Evolutionary conservation across 2,329 filamentous ascomycete species (phyloP).

Genomic region (Cladosporium sp.): DNA sequence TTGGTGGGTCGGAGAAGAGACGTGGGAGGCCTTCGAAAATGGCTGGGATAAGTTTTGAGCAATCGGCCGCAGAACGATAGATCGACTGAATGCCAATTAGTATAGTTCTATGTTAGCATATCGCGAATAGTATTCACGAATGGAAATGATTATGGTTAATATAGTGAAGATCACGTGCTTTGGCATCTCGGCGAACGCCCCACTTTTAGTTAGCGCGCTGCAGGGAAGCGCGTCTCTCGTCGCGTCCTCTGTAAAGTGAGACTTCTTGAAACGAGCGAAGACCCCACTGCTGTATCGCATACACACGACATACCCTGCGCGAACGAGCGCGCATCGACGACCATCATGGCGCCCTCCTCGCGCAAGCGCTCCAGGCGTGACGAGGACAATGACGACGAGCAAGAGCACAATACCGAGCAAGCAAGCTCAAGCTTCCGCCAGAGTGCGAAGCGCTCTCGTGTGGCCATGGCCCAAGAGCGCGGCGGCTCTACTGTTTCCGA

Average conservation of each 20-base stretch:
- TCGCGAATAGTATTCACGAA: neutral
- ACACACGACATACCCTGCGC: neutral
- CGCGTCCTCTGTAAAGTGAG: slow-evolving; percentile 4
- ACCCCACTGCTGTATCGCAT: neutral
- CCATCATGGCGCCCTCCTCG: slow-evolving; percentile 7
- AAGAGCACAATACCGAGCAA: slow-evolving; percentile 30
- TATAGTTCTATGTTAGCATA: neutral
- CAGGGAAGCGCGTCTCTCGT: neutral
- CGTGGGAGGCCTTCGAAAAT: neutral
- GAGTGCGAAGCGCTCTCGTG: slow-evolving; percentile 33
- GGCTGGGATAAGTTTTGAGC: neutral
- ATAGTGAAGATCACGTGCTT: neutral
- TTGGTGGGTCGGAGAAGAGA: neutral
- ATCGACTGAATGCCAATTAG: neutral
- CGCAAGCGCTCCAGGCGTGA: slow-evolving; percentile 32
- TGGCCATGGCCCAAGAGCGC: slow-evolving; percentile 34
- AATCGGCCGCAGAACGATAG: neutral
- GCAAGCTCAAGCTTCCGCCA: slow-evolving; percentile 36
- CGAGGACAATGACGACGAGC: slow-evolving; percentile 26
- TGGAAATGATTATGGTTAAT: neutral
- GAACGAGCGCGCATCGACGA: neutral
- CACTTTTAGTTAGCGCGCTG: neutral
- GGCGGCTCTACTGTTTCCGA: slow-evolving; percentile 35
- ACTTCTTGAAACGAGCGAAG: neutral
- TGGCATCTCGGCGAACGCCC: neutral